phyloP scores from a whole-genome alignment of 805 yeast genomes.

The Huiozyma naganishii region DNA sequence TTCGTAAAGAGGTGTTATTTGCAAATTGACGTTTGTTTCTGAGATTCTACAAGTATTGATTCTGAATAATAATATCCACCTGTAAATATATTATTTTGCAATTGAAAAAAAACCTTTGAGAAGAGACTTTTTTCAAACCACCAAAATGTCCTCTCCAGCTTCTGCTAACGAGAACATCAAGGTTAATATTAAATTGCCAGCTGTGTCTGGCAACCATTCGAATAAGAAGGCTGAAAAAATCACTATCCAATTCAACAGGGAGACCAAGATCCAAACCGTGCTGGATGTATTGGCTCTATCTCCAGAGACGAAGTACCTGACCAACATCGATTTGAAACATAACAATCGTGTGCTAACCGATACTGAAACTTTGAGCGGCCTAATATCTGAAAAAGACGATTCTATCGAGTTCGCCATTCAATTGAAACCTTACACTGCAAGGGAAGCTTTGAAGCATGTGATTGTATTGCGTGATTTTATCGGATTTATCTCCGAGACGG shows the following conservation, averaged over 20 bases:
- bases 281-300: conserved; percentile 19
- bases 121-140: background rate
- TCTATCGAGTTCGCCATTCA: conserved; percentile 11
- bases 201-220: background rate
- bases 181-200: conserved; percentile 16
- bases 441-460: conserved; percentile 24
- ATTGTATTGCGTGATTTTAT: conserved; percentile 24
- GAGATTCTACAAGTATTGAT: background rate
- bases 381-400: conserved; percentile 10
- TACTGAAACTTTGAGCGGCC: conserved; percentile 6
- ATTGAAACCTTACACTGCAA: conserved; percentile 21
- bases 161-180: conserved; percentile 5
- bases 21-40: no score
- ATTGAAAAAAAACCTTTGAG: background rate
- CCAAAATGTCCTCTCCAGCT: background rate
- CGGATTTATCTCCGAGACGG: conserved; percentile 26
- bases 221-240: conserved; percentile 8
- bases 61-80: background rate
- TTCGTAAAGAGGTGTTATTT: no score
- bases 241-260: conserved; percentile 17
- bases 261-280: conserved; percentile 19
- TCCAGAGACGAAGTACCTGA: conserved; percentile 19
- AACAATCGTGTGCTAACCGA: conserved; percentile 13
- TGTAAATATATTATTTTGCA: background rate
- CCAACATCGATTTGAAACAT: conserved; percentile 18